A percentile compares a stretch with the other conserved stretches of the same genome.
Conservation (phyloP, 805 yeast species). For the Torulaspora microellipsoides region DNA sequence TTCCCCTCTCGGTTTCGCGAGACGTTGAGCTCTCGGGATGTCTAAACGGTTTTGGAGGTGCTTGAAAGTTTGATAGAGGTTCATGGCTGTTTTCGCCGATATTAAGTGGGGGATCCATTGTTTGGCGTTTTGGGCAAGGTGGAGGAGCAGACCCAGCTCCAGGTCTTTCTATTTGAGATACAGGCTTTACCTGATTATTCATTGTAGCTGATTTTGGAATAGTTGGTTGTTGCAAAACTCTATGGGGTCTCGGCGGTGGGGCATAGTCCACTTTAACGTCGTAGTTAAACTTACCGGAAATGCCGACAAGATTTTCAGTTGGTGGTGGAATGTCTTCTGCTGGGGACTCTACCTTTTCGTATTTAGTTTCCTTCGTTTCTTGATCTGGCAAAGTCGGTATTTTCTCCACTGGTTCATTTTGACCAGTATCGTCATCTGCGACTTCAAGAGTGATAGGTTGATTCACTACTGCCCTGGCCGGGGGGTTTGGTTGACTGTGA, state of each 20-base stretch:
- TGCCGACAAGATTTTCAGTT: constrained; percentile 11
- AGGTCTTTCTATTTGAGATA: not conserved
- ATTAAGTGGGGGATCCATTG: not conserved
- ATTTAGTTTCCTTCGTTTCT: too few species aligned
- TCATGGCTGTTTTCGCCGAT: not conserved
- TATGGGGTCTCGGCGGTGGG: constrained; percentile 37
- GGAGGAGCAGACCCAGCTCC: constrained; percentile 4
- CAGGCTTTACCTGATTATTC: not conserved
- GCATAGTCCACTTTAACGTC: constrained; percentile 35
- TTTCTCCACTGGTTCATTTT: too few species aligned
- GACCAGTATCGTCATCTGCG: too few species aligned
- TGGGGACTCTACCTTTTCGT: too few species aligned
- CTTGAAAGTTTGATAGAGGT: constrained; percentile 21
- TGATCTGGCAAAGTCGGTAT: too few species aligned
- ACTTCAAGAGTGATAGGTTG: too few species aligned
- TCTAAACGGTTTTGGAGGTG: constrained; percentile 34
- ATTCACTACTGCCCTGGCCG: not conserved
- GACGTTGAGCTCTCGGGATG: constrained; percentile 1
- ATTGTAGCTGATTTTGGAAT: not conserved
- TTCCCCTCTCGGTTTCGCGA: not conserved
- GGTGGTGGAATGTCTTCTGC: not conserved
- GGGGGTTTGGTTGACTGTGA: not conserved
- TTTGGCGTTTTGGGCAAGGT: constrained; percentile 3
- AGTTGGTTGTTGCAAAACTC: constrained; percentile 13
- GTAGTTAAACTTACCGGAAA: constrained; percentile 36